Conservation (phyloP, 208 protist genomes). For the Dictyostelium gargantuum region DNA sequence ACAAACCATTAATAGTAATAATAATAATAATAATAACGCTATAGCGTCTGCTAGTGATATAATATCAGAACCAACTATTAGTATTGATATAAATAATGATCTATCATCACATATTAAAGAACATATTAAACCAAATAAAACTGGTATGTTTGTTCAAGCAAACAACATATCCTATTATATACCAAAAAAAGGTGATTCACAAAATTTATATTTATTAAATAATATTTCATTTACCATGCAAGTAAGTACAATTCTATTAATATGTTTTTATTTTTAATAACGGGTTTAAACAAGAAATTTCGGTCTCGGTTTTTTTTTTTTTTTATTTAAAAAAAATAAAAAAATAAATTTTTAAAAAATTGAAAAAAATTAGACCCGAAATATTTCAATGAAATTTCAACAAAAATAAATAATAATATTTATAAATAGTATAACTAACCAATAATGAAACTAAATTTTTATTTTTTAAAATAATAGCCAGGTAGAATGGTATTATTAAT, state of each 20-base stretch:
- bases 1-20: not conserved
- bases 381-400: too few species aligned
- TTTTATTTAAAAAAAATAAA: not conserved
- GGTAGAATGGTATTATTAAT: slow-evolving; percentile 52
- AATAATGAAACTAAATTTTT: too few species aligned
- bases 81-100: not conserved
- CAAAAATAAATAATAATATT: slow-evolving; percentile 1
- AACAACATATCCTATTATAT: slow-evolving; percentile 11
- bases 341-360: too few species aligned
- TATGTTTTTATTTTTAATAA: not conserved
- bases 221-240: slow-evolving; percentile 27
- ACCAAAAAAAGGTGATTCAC: not conserved
- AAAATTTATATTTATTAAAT: slow-evolving; percentile 25
- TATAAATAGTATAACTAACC: too few species aligned
- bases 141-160: slow-evolving; percentile 33
- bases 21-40: not conserved
- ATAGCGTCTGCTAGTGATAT: too few species aligned
- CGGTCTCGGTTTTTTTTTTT: too few species aligned
- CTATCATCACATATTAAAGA: not conserved
- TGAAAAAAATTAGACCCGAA: too few species aligned
- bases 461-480: not conserved
- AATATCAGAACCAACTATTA: too few species aligned
- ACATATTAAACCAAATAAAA: not conserved
- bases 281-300: too few species aligned
- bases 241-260: not conserved